Conservation (phyloP, 352 stramenopile genomes). For the Plasmopara halstedii region DNA sequence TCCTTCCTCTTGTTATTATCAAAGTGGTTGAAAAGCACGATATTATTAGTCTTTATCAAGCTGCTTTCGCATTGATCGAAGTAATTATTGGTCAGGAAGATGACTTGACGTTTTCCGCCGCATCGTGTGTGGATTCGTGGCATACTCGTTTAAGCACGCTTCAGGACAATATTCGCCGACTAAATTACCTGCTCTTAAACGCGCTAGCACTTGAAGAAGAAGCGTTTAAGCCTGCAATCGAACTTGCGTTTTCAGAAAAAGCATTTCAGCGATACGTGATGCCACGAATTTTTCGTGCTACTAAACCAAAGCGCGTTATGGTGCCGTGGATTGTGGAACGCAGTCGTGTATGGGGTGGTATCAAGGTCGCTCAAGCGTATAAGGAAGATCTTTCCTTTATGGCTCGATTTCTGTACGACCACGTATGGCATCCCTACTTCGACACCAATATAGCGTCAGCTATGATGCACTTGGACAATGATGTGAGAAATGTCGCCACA, state of each 20-base stretch:
- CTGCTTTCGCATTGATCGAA: conserved; percentile 54
- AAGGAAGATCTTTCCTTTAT: conserved; percentile 71
- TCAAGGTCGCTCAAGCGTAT: conserved; percentile 47
- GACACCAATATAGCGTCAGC: conserved; percentile 50
- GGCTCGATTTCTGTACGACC: conserved; percentile 69
- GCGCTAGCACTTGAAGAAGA: conserved; percentile 65
- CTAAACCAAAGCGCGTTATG: conserved; percentile 56
- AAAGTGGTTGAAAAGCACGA: conserved; percentile 57
- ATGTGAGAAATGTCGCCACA: conserved; percentile 20
- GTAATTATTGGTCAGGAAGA: conserved; percentile 52
- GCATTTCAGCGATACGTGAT: conserved; percentile 73
- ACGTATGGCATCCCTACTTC: conserved; percentile 72
- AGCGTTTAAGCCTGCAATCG: conserved; percentile 46
- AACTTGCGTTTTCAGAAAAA: conserved; percentile 56
- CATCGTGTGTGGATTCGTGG: conserved; percentile 40
- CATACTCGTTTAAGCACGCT: conserved; percentile 34
- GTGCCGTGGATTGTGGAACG: conserved; percentile 80
- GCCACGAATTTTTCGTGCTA: conserved; percentile 59
- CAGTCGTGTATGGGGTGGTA: conserved; percentile 59
- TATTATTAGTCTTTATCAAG: conserved; percentile 49
- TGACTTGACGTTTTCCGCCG: conserved; percentile 35
- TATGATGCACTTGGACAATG: conserved; percentile 63
- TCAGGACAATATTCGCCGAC: conserved; percentile 62
- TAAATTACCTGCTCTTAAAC: conserved; percentile 62
- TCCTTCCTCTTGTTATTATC: conserved; percentile 56